A percentile compares a stretch with the other conserved stretches of the same genome.
These are phyloP conservation scores for Cephaloascus albidus DNA, from an alignment of 805 yeast genomes.

Conservation along the genomic window DNA sequence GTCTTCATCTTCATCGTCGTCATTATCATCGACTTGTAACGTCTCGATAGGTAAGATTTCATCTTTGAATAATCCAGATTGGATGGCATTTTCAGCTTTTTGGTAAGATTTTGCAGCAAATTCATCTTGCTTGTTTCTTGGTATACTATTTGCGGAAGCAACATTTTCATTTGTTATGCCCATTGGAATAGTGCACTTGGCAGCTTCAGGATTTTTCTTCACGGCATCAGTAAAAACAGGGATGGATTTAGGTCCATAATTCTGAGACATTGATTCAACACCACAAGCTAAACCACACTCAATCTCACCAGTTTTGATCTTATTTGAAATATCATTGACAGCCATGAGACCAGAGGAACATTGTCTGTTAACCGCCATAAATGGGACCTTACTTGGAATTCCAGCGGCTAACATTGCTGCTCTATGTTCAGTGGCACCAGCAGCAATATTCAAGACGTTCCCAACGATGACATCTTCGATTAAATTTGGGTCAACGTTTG, in stretches of 20 bases:
- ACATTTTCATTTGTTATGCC: conserved; percentile 94
- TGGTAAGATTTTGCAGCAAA: conserved; percentile 84
- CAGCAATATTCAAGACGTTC: conserved; percentile 84
- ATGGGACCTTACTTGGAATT: conserved; percentile 70
- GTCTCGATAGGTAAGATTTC: conserved; percentile 81
- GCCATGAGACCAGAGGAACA: conserved; percentile 94
- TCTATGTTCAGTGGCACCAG: conserved; percentile 92
- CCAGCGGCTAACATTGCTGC: conserved; percentile 92
- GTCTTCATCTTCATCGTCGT: conserved; percentile 49
- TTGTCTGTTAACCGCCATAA: conserved; percentile 83
- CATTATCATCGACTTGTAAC: conserved; percentile 42
- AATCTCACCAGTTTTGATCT: conserved; percentile 81
- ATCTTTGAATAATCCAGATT: conserved; percentile 67
- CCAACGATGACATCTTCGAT: conserved; percentile 87
- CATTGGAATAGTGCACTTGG: conserved; percentile 87
- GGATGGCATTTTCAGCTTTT: conserved; percentile 74
- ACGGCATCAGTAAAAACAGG: conserved; percentile 43
- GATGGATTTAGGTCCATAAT: conserved; percentile 74
- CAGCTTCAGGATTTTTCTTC: conserved; percentile 33
- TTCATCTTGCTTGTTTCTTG: conserved; percentile 70
- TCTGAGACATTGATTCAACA: conserved; percentile 88
- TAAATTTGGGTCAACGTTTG: conserved; percentile 35
- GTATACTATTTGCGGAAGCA: conserved; percentile 53
- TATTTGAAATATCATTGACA: conserved; percentile 81
- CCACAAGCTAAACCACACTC: conserved; percentile 88